These are phyloP conservation scores for Emericellopsis atlantica DNA, from an alignment of 2,329 filamentous ascomycete genomes.

Conservation along the genomic window DNA sequence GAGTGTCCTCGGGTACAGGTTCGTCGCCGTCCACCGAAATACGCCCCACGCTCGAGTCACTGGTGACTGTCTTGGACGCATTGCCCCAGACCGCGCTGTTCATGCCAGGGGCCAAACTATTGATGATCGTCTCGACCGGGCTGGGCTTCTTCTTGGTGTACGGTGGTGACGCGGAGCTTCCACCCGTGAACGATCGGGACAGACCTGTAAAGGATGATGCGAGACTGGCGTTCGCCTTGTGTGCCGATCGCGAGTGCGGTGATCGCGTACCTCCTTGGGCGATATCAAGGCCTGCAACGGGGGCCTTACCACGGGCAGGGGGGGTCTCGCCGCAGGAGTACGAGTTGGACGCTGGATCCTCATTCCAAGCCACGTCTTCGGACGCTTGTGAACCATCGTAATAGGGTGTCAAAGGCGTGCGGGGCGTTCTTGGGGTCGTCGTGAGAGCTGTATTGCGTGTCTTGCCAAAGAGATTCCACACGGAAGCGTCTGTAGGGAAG, in stretches of 20 bases:
- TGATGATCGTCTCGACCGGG: constrained; percentile 47
- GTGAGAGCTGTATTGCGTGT: constrained; percentile 41
- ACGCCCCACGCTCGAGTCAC: constrained; percentile 31
- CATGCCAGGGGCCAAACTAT: constrained; percentile 34
- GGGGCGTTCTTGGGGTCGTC: constrained; percentile 46
- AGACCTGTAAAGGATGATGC: constrained; percentile 43
- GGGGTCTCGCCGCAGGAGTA: constrained; percentile 52
- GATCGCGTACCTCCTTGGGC: constrained; percentile 15
- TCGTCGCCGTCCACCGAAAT: constrained; percentile 45
- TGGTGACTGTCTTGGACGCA: constrained; percentile 23
- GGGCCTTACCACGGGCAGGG: constrained; percentile 21
- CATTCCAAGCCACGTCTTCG: constrained; percentile 38
- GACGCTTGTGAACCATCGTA: constrained; percentile 45
- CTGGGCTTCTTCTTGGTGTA: constrained; percentile 34
- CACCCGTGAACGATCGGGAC: constrained; percentile 28
- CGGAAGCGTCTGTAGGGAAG: constrained; percentile 44
- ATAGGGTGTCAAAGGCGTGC: constrained; percentile 41
- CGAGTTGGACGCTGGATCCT: constrained; percentile 42
- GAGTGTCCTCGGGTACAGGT: constrained; percentile 21
- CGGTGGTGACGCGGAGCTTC: constrained; percentile 29
- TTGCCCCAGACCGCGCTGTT: constrained; percentile 23
- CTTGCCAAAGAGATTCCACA: constrained; percentile 38
- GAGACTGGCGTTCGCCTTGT: constrained; percentile 22
- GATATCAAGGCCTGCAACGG: constrained; percentile 32
- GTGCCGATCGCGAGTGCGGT: not conserved